Base-by-base conservation (phyloP, 1,284 basidiomycete species). In the Ceratobasidium sp. region DNA sequence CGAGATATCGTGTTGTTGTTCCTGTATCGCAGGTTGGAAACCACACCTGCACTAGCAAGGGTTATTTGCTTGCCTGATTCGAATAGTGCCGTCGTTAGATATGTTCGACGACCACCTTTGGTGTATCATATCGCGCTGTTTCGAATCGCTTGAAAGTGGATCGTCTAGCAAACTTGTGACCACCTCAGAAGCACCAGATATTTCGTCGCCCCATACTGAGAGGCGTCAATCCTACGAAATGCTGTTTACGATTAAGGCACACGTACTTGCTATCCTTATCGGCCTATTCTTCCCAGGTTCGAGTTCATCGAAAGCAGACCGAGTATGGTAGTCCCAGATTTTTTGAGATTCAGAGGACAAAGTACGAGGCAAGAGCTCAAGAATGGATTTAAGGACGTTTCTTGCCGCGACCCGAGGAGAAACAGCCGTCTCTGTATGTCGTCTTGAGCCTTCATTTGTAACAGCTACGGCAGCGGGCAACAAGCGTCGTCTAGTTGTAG, bases 121-220 rank as follows among this genome's bases (percentile, higher is more conserved):
- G 28, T 28, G 67, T 18, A 71, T 28, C 67, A 71, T 36, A 50
- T 71, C 36, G 26, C 67, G 39, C 36, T 71, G 67, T 18, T 59
- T 30, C 21, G 32, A 1, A 36, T 71, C 57, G 14, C 48, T 57
- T 26, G 67, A 71, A n/a, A 71, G 67, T 50, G 67, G 67, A 23
- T 71, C 67, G 21, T 71, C 67, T 21, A 71, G 26, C n/a, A 71
- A 26, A 26, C 55, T 46, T 26, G 57, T 60, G 18, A 71, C 55
- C 50, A 71, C 46, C 12, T 71, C 67, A 26, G 30, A 23, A 18
- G 67, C 67, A n/a, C 67, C 67, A 28, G 67, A 59, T 30, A 41
- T 14, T 50, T 32, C 67, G n/a, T 71, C 67, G 48, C 67, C 67
- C 67, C 67, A 71, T 43, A 71, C 67, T 71, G 18, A 18, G 14